phyloP scores from a whole-genome alignment of 2,329 filamentous ascomycete species.

The Neurospora sp. region DNA sequence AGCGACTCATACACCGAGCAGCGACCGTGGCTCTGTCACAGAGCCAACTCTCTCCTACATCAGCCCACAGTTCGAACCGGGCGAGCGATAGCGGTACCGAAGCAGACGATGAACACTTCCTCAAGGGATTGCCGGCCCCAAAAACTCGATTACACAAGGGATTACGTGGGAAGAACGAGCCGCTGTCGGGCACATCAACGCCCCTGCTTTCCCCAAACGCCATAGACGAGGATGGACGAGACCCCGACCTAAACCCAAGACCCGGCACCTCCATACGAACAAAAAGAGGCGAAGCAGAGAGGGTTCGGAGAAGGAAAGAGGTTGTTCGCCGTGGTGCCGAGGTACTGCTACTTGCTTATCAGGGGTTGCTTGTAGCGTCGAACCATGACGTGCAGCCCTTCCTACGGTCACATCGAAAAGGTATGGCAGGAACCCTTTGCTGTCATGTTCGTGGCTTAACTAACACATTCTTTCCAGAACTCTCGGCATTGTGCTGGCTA shows the following conservation, averaged over 20 bases:
- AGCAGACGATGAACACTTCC: constrained; percentile 84
- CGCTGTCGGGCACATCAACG: constrained; percentile 44
- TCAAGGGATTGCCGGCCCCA: constrained; percentile 77
- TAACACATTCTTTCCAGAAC: constrained; percentile 26
- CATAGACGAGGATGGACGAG: constrained; percentile 31
- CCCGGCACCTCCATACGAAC: constrained; percentile 17
- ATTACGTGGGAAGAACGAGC: constrained; percentile 51
- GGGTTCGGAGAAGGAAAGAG: constrained; percentile 37
- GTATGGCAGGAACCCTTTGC: constrained; percentile 13
- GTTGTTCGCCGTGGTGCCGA: constrained; percentile 44
- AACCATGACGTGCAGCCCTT: constrained; percentile 38
- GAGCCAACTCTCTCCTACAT: constrained; percentile 19
- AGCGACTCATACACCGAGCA: constrained; percentile 24
- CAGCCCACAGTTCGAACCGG: constrained; percentile 44
- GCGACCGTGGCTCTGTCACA: constrained; percentile 12
- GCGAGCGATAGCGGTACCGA: constrained; percentile 88
- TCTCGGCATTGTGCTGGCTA: constrained; percentile 27
- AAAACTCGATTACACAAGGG: constrained; percentile 68
- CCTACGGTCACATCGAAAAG: constrained; percentile 37
- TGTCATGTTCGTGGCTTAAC: neutral
- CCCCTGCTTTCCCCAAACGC: constrained; percentile 41
- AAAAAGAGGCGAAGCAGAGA: constrained; percentile 23
- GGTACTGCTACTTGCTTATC: constrained; percentile 37
- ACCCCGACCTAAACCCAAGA: constrained; percentile 12
- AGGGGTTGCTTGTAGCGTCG: constrained; percentile 38